Conservation (phyloP, 306 rosid genomes). For the Medicago arabica region DNA sequence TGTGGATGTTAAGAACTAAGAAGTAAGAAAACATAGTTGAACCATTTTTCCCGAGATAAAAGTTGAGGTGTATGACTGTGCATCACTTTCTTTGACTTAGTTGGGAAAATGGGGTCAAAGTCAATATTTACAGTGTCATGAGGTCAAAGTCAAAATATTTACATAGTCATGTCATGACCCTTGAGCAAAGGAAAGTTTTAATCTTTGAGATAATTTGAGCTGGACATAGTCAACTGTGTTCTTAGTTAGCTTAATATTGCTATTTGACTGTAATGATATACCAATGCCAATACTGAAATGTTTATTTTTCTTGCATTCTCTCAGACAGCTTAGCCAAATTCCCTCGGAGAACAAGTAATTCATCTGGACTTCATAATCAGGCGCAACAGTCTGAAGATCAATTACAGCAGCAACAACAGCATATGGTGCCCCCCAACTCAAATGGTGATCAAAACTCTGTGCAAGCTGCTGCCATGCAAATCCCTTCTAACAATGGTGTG, state of each 20-base stretch:
- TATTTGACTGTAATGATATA: slow-evolving; percentile 31
- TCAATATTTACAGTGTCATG: too few species aligned
- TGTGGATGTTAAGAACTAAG: slow-evolving; percentile 20
- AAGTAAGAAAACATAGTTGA: not conserved
- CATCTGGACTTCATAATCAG: slow-evolving; percentile 70
- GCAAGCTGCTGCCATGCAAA: slow-evolving; percentile 66
- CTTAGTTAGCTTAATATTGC: slow-evolving; percentile 1
- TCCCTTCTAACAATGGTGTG: slow-evolving; percentile 77
- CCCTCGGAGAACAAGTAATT: slow-evolving; percentile 78
- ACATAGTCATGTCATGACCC: not conserved
- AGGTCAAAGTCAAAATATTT: not conserved
- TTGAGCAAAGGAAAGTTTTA: not conserved
- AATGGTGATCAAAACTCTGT: slow-evolving; percentile 61
- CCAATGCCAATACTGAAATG: not conserved
- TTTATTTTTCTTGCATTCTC: slow-evolving; percentile 31
- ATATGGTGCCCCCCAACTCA: slow-evolving; percentile 58
- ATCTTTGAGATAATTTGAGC: not conserved
- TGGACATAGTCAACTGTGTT: not conserved
- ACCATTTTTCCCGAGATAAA: slow-evolving; percentile 29
- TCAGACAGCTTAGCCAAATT: slow-evolving; percentile 92
- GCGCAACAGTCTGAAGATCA: slow-evolving; percentile 76
- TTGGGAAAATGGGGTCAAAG: not conserved
- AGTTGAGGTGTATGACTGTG: not conserved
- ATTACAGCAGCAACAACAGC: slow-evolving; percentile 57
- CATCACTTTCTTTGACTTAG: not conserved